Evolutionary conservation across 768 basidiomycete genomes (phyloP).

Genomic region (Clathrus columnatus): DNA sequence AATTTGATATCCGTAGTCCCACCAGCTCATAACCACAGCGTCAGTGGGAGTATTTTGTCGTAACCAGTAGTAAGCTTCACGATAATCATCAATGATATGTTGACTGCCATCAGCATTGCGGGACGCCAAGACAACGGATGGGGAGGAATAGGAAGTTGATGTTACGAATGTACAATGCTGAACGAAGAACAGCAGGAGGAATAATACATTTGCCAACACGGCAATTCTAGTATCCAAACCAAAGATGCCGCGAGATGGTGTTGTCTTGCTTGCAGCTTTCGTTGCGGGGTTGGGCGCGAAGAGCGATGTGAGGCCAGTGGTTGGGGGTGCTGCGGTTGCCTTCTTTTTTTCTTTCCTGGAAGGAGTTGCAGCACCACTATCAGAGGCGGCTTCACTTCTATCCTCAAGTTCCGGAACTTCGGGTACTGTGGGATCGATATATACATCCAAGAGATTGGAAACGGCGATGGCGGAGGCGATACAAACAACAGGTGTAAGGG

Average conservation of each 20-base stretch:
- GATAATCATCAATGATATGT: slow-evolving; percentile 97
- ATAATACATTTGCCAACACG: slow-evolving; percentile 65
- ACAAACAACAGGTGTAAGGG: slow-evolving; percentile 95
- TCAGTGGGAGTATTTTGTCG: slow-evolving; percentile 89
- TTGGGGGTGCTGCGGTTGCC: slow-evolving; percentile 26
- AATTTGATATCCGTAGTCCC: slow-evolving; percentile 99
- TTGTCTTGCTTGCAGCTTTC: slow-evolving; percentile 27
- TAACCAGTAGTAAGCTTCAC: slow-evolving; percentile 99
- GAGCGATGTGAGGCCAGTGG: slow-evolving; percentile 36
- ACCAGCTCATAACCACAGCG: slow-evolving; percentile 97
- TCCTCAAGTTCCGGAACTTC: slow-evolving; percentile 20
- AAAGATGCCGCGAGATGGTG: slow-evolving; percentile 53
- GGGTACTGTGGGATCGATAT: slow-evolving; percentile 79
- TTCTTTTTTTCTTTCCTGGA: slow-evolving; percentile 46
- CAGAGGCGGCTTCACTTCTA: slow-evolving; percentile 18
- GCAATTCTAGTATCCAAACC: slow-evolving; percentile 76
- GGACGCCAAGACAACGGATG: slow-evolving; percentile 90
- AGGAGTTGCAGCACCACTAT: slow-evolving; percentile 23
- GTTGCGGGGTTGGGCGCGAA: slow-evolving; percentile 19
- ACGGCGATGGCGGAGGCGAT: slow-evolving; percentile 87
- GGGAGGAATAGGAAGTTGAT: slow-evolving; percentile 89
- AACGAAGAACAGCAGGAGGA: slow-evolving; percentile 84
- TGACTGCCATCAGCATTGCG: slow-evolving; percentile 72
- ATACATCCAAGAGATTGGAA: slow-evolving; percentile 80
- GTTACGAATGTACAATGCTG: slow-evolving; percentile 97